Evolutionary conservation across 257 asterid species (phyloP).

Genomic region (Nyctanthes arbortristis): DNA sequence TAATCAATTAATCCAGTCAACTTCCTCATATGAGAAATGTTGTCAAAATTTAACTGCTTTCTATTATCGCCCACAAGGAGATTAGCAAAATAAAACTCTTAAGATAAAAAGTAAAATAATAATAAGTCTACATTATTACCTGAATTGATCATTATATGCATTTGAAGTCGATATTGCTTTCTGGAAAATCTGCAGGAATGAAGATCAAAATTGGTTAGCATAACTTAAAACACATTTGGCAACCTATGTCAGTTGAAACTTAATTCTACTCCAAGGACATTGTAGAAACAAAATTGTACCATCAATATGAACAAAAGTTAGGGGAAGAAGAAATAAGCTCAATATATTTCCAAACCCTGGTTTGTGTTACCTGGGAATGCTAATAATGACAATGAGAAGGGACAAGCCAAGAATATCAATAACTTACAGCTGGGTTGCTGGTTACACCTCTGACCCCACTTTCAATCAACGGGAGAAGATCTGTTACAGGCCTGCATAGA

Average conservation of each 20-base stretch:
- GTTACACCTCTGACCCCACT: conserved; percentile 97
- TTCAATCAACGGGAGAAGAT: conserved; percentile 88
- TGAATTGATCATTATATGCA: conserved; percentile 97
- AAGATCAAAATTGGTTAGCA: neutral
- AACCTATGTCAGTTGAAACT: neutral
- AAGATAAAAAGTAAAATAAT: conserved; percentile 22
- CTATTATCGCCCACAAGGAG: neutral
- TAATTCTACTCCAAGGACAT: no score
- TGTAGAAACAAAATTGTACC: no score
- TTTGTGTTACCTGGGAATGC: neutral
- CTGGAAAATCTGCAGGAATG: conserved; percentile 82
- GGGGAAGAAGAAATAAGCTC: neutral
- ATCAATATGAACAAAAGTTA: neutral
- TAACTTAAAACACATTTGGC: neutral
- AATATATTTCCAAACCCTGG: neutral
- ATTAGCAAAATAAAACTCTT: conserved; percentile 6
- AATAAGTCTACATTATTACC: conserved; percentile 45
- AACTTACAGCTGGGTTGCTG: conserved; percentile 95
- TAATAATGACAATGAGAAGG: conserved; percentile 3
- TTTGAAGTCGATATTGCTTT: conserved; percentile 97
- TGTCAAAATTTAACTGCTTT: neutral
- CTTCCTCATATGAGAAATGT: conserved; percentile 8
- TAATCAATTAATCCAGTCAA: conserved; percentile 11
- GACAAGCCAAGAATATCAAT: neutral
- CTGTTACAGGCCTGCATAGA: conserved; percentile 95